Evolutionary conservation across 2,329 filamentous ascomycete species (phyloP), one percentile per base, ranked within the genome.

Genomic region (Raffaelea albimanens): DNA sequence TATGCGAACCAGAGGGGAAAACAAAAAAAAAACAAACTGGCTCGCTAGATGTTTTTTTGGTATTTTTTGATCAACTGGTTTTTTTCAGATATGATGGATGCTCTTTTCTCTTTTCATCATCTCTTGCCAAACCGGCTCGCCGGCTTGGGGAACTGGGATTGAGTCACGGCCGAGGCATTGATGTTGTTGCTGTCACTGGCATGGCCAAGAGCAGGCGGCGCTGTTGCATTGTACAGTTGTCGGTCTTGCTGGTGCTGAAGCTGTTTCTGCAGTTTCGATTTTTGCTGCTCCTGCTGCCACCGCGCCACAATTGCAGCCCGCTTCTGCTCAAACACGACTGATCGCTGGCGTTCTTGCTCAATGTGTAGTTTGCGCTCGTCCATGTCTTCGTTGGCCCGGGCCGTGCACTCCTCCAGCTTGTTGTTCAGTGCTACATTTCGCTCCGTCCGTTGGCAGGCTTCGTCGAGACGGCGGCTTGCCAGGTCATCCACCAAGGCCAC

Each of bases 291-390:
- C 25, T 40, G 18, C 20, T 45, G 46, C 7, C 44, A 23, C 3
- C 40, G 38, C 10, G 34, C 36, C 9, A 70, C 59, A 3, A 74
- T 73, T 51, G 74, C 69, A 38, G 63, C 62, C 39, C 75, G 67
- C 52, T 59, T 69, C 46, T 57, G 51, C 57, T 79, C 76, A 54
- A 80, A 80, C 1, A 59, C 50, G 7, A 64, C 63, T 46, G 72
- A 77, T 43, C 70, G 67, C 50, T 71, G 66, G 25, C 72, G 62
- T 59, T 80, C 76, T 25, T 59, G 56, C 14, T 68, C 65, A 34
- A 75, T 62, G 41, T 62, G 57, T n/a, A 50, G 56, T 53, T 61
- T 56, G 20, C 76, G 68, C 48, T 66, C 60, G 7, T 64, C 58
- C 18, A 68, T 59, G 38, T 80, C 76, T 10, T 60, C 58, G 40